Evolutionary conservation across 805 yeast genomes (phyloP).

Genomic region (Naumovozyma castellii): DNA sequence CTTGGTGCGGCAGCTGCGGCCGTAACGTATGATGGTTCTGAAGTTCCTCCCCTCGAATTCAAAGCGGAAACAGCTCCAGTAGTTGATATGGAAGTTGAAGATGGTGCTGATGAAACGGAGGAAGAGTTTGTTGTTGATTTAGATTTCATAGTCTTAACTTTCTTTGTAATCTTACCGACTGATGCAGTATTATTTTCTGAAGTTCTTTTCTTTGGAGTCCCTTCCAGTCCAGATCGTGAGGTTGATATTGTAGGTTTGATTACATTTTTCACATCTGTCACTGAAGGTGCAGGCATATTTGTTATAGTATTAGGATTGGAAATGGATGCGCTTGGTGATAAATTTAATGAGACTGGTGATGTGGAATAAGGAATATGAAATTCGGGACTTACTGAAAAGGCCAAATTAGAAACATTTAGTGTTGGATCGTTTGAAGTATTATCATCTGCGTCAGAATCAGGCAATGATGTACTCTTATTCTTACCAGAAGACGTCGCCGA

Average conservation of each 20-base stretch:
- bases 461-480: not conserved
- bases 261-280: not conserved
- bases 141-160: not conserved
- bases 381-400: constrained; percentile 22
- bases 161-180: constrained; percentile 1
- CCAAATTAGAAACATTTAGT: constrained; percentile 7
- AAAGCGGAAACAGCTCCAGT: not conserved
- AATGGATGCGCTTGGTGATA: constrained; percentile 5
- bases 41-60: not conserved
- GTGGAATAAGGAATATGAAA: constrained; percentile 55
- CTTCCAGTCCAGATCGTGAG: constrained; percentile 1
- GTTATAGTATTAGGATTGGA: constrained; percentile 1
- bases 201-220: constrained; percentile 1
- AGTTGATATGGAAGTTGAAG: constrained; percentile 2
- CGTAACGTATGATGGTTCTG: constrained; percentile 35
- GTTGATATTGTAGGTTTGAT: not conserved
- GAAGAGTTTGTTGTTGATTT: not conserved
- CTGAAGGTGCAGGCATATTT: constrained; percentile 1
- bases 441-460: not conserved
- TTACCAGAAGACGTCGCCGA: not conserved
- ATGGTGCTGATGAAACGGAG: constrained; percentile 1
- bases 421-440: not conserved
- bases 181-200: not conserved
- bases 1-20: constrained; percentile 83
- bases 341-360: constrained; percentile 56